Percentiles rank a stretch among this genome's conserved stretches.
Conservation (phyloP, 371 early-diverging fungal species). For the Cladochytrium tenue region DNA sequence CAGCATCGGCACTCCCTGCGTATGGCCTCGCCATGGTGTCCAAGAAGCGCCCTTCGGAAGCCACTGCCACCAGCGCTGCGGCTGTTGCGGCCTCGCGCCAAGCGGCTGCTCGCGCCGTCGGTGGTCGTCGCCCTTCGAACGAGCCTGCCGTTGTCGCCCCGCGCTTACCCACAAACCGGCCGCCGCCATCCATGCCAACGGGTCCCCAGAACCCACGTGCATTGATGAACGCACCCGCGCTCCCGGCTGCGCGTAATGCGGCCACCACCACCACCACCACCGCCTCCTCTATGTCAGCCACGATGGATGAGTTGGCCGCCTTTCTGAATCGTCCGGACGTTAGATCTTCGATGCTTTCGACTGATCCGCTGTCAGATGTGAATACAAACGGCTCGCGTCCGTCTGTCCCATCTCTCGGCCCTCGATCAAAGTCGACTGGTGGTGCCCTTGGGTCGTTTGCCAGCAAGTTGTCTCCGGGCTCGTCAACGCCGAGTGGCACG, state of each 20-base stretch:
- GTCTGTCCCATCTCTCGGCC: not conserved
- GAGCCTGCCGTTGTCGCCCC: not conserved
- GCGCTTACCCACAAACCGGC: too few species aligned
- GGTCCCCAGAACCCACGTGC: not conserved
- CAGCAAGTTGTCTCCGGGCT: not conserved
- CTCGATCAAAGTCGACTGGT: slow-evolving; percentile 1
- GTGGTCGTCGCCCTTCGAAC: not conserved
- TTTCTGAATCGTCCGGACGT: not conserved
- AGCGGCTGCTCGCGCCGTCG: not conserved
- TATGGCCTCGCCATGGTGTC: not conserved
- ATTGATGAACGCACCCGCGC: not conserved
- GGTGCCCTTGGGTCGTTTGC: not conserved
- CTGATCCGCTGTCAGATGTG: not conserved
- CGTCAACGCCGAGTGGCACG: not conserved
- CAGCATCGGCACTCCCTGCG: not conserved
- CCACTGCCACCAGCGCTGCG: not conserved
- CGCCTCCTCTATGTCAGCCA: not conserved
- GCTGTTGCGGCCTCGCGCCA: not conserved
- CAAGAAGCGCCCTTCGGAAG: not conserved
- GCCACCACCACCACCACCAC: not conserved
- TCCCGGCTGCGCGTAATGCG: not conserved
- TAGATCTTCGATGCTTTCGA: not conserved
- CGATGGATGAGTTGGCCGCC: not conserved
- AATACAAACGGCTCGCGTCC: not conserved
- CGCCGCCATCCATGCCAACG: not conserved